Percentiles rank a stretch among this genome's conserved stretches.
These are phyloP conservation scores for Lichina pygmaea DNA, from an alignment of 495 filamentous ascomycete genomes.

Conservation along the genomic window DNA sequence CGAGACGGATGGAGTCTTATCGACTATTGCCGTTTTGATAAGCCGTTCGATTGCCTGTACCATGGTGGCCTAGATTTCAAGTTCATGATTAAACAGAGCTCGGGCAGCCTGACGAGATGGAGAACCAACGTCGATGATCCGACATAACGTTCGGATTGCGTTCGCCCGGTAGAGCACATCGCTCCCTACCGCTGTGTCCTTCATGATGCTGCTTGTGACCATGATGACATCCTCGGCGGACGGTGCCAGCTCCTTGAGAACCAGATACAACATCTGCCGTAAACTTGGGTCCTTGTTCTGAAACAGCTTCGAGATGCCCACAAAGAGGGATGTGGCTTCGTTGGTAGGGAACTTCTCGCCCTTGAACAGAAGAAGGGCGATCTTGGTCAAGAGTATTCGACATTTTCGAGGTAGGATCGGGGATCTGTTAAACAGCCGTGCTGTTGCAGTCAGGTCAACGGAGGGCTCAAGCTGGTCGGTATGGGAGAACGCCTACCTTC, in stretches of 20 bases:
- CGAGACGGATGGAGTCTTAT: conserved; percentile 94
- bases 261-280: conserved; percentile 95
- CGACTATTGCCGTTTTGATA: conserved; percentile 97
- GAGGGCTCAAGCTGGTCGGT: neutral
- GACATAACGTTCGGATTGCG: conserved; percentile 83
- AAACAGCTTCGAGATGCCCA: conserved; percentile 98
- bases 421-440: conserved; percentile 90
- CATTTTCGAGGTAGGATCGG: conserved; percentile 87
- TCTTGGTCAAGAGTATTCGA: conserved; percentile 88
- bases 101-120: neutral
- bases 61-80: conserved; percentile 43
- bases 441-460: conserved; percentile 19
- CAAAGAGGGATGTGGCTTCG: conserved; percentile 95
- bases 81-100: conserved; percentile 2
- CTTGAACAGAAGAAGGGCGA: conserved; percentile 85
- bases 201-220: conserved; percentile 99
- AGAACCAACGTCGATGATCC: conserved; percentile 80
- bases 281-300: conserved; percentile 97
- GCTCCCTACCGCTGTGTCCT: conserved; percentile 87
- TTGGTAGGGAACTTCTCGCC: conserved; percentile 91
- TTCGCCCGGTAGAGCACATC: conserved; percentile 91
- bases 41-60: conserved; percentile 95
- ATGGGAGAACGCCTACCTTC: conserved; percentile 40
- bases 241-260: conserved; percentile 85
- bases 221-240: conserved; percentile 99